Conservation (phyloP, 208 protist genomes). For the Acanthamoeba triangularis region DNA sequence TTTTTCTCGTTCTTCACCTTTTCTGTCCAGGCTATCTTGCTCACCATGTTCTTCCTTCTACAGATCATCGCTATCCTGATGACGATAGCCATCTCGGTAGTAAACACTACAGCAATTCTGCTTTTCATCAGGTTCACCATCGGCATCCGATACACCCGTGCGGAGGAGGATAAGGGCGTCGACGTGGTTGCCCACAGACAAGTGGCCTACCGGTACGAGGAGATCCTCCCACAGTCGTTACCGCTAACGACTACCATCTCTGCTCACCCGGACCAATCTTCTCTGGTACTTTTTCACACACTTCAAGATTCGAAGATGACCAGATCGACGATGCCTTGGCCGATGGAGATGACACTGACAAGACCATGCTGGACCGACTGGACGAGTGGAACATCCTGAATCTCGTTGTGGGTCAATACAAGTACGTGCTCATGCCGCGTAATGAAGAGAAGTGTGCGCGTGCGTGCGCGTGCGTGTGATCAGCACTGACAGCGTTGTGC, state of each 20-base stretch:
- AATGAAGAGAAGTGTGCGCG: background rate
- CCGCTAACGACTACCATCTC: too few relatives aligned
- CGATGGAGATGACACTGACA: background rate
- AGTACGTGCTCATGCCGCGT: background rate
- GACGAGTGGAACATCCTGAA: background rate
- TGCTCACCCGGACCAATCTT: background rate
- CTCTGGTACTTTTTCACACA: background rate
- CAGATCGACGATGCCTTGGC: conserved; percentile 5
- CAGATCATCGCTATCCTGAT: conserved; percentile 42
- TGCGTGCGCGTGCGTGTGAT: background rate
- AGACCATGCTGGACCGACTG: background rate
- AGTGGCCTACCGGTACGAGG: background rate
- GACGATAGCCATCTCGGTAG: conserved; percentile 68
- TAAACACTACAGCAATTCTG: background rate
- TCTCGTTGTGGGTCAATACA: background rate
- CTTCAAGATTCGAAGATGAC: background rate
- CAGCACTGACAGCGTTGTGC: background rate
- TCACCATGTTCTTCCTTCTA: background rate
- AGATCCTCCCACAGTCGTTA: background rate
- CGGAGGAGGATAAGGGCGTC: conserved; percentile 44
- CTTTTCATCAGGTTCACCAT: conserved; percentile 58
- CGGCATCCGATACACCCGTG: conserved; percentile 16
- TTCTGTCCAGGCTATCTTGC: background rate
- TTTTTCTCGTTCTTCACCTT: background rate
- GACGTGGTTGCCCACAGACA: conserved; percentile 54